A percentile compares a stretch with the other conserved stretches of the same genome.
These are phyloP conservation scores for Saccharomyces pastorianus DNA, from an alignment of 1,139 yeast species.

Conservation along the genomic window DNA sequence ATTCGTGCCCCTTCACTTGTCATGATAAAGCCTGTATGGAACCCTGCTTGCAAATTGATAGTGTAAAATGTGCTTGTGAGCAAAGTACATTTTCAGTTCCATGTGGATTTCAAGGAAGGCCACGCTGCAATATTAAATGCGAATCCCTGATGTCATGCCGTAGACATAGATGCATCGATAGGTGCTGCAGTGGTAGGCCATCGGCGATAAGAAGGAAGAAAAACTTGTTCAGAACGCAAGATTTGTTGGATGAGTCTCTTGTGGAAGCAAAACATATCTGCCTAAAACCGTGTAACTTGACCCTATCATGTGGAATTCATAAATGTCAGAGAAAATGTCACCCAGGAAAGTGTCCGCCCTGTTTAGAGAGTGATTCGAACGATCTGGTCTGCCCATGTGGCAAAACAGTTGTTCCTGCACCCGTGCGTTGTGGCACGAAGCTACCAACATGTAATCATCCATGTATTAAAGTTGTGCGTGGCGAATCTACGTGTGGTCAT, in stretches of 20 bases:
- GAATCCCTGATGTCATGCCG: slow-evolving; percentile 71
- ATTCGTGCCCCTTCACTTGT: slow-evolving; percentile 56
- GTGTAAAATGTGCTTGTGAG: slow-evolving; percentile 34
- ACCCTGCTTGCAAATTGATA: slow-evolving; percentile 43
- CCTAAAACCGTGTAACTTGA: slow-evolving; percentile 56
- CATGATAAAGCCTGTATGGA: slow-evolving; percentile 69
- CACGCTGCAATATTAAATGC: slow-evolving; percentile 70
- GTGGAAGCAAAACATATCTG: slow-evolving; percentile 78
- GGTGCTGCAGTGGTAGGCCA: slow-evolving; percentile 66
- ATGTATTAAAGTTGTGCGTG: slow-evolving; percentile 43
- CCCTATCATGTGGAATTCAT: slow-evolving; percentile 67
- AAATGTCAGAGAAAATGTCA: slow-evolving; percentile 72
- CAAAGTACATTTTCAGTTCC: slow-evolving; percentile 45
- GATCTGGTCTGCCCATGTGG: slow-evolving; percentile 86
- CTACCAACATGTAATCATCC: slow-evolving; percentile 61
- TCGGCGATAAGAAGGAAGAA: slow-evolving; percentile 54
- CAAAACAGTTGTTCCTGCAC: slow-evolving; percentile 68
- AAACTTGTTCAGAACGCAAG: slow-evolving; percentile 32
- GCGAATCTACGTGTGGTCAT: slow-evolving; percentile 63
- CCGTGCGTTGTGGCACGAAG: slow-evolving; percentile 80
- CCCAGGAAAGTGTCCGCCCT: slow-evolving; percentile 74
- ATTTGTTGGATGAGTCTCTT: slow-evolving; percentile 44
- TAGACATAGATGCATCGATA: slow-evolving; percentile 62
- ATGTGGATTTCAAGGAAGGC: slow-evolving; percentile 49
- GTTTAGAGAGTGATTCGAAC: slow-evolving; percentile 74